These are phyloP conservation scores for Platanthera zijinensis DNA, from an alignment of 106 monocot species.

Conservation along the genomic window DNA sequence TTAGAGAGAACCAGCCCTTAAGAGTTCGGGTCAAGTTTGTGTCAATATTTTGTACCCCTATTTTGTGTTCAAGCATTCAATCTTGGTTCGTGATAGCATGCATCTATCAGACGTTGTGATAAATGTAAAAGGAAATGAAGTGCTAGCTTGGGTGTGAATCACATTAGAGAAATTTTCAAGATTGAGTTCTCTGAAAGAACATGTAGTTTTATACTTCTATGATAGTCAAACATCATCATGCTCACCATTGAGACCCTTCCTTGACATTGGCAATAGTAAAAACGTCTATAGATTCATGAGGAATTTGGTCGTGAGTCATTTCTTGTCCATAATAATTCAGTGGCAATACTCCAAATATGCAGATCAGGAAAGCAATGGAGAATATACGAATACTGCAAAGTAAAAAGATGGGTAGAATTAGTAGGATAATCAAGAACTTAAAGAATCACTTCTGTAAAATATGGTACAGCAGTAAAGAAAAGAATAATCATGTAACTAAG, in stretches of 20 bases:
- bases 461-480: not conserved
- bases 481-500: not conserved
- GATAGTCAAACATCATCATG: not conserved
- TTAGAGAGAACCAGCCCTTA: no score
- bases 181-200: not conserved
- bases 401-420: not conserved
- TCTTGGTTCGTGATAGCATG: no score
- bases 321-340: slow-evolving; percentile 55
- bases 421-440: not conserved
- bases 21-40: no score
- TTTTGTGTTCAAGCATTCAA: no score
- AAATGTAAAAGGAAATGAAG: no score
- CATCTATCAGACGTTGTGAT: no score
- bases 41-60: no score
- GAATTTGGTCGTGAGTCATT: slow-evolving; percentile 27
- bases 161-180: not conserved
- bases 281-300: slow-evolving; percentile 52
- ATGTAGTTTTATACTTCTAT: not conserved
- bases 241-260: slow-evolving; percentile 35
- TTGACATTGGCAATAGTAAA: slow-evolving; percentile 58
- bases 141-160: not conserved
- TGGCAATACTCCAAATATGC: slow-evolving; percentile 57
- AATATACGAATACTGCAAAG: slow-evolving; percentile 52
- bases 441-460: not conserved
- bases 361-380: slow-evolving; percentile 46